Base-by-base conservation (phyloP, 2,329 filamentous ascomycete genomes). In the Didymella exigua region DNA sequence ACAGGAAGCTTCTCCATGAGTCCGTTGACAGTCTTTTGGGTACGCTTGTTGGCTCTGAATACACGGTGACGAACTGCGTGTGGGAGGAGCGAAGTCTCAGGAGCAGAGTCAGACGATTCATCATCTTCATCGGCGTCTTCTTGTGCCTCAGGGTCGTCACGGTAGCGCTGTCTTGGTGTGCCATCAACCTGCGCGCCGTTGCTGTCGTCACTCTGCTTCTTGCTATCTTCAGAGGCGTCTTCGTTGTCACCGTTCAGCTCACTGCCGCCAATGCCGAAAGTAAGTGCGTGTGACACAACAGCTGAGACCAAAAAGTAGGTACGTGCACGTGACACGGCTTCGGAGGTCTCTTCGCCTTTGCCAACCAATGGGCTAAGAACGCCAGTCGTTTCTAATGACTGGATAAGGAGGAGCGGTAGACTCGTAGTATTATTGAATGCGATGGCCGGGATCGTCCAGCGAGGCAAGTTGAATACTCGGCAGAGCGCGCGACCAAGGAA, bases 271-370 rank as follows among this genome's bases (percentile, higher is more conserved):
- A 89, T 74, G 0, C 84, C 84, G 67, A 89, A 89, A 0, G 86
- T 88, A 54, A 89, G 72, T 47, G 81, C 84, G 63, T 86, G 87
- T 36, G 80, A 82, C 9, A 89, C 77, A 49, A 87, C 87, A 3
- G 86, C 81, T 59, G 86, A 88, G 54, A 89, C 81, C 3, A 89
- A 73, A 64, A 89, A 88, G 69, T 87, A 89, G 13, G 83, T 84
- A 66, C 87, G 84, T 6, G 85, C 85, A 9, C 86, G 77, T 48
- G 83, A 79, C 11, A 88, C 75, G 0, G 83, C 84, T 3, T 76
- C 75, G 2, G 72, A 62, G 2, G 75, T 70, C 2, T 76, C 69
- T 60, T 82, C 76, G 61, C 79, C 60, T 56, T 72, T 58, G 55
- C 79, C 69, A 16, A 88, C 75, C 38, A 78, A 67, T 2, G 77